These are phyloP conservation scores for Chenopodium suecicum DNA, from an alignment of 148 eudicot genomes.

Conservation along the genomic window DNA sequence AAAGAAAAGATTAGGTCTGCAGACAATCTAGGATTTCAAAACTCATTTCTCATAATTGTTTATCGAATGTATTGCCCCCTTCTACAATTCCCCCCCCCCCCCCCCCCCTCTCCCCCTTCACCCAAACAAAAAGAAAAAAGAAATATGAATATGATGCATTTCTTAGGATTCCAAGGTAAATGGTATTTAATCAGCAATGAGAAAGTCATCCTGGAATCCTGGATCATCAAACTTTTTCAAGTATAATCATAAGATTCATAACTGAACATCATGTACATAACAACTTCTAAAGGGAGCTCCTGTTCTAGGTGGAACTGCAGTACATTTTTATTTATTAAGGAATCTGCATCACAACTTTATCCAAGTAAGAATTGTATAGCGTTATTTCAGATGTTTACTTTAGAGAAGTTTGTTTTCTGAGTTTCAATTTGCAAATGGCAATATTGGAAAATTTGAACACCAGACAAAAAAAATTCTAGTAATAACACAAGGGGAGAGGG, in stretches of 20 bases:
- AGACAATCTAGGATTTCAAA: too few species aligned
- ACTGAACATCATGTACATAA: background rate
- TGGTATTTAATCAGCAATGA: background rate
- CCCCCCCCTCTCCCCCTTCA: too few species aligned
- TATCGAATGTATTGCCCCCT: too few species aligned
- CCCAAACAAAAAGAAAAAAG: too few species aligned
- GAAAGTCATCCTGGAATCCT: background rate
- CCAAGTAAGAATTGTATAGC: background rate
- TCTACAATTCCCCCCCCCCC: too few species aligned
- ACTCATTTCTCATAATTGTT: too few species aligned
- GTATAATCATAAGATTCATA: background rate
- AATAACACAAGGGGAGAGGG: background rate
- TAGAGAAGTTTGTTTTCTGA: background rate
- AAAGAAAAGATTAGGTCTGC: too few species aligned
- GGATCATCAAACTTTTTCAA: background rate
- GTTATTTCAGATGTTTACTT: background rate
- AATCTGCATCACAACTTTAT: background rate
- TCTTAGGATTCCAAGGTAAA: background rate
- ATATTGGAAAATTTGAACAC: background rate
- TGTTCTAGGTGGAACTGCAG: background rate
- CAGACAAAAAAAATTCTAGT: background rate
- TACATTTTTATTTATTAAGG: background rate
- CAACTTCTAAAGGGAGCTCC: background rate
- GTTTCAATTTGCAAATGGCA: background rate
- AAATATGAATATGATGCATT: background rate